These are phyloP conservation scores for Rhizopus delemar DNA, from an alignment of 371 early-diverging fungal species.

Conservation along the genomic window DNA sequence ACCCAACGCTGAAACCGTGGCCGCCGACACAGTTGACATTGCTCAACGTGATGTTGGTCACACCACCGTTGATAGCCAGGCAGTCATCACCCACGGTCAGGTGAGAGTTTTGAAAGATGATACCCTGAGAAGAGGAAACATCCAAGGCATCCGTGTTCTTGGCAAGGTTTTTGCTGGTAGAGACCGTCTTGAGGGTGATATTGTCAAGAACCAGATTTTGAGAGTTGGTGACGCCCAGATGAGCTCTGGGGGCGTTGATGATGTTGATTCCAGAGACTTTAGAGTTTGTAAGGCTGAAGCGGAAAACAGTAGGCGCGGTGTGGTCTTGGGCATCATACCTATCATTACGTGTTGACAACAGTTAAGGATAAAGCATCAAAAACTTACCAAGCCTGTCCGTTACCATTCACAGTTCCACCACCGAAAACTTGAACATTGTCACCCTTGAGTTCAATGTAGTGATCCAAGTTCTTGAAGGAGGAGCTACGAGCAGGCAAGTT, in stretches of 20 bases:
- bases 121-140: slow-evolving; percentile 28
- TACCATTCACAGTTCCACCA: slow-evolving; percentile 22
- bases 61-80: slow-evolving; percentile 33
- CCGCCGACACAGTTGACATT: slow-evolving; percentile 29
- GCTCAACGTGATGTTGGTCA: slow-evolving; percentile 26
- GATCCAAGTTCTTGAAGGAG: slow-evolving; percentile 23
- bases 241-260: slow-evolving; percentile 32
- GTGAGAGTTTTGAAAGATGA: slow-evolving; percentile 23
- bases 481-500: slow-evolving; percentile 29
- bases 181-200: slow-evolving; percentile 29
- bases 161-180: slow-evolving; percentile 19
- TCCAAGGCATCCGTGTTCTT: slow-evolving; percentile 44
- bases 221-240: slow-evolving; percentile 31
- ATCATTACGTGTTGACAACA: too few relatives aligned
- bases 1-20: slow-evolving; percentile 43
- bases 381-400: slow-evolving; percentile 35
- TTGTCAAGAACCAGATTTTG: slow-evolving; percentile 26
- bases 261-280: slow-evolving; percentile 31
- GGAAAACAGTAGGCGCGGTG: slow-evolving; percentile 34
- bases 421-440: slow-evolving; percentile 29
- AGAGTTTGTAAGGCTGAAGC: slow-evolving; percentile 31
- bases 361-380: not conserved
- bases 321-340: slow-evolving; percentile 24
- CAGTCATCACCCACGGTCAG: slow-evolving; percentile 38
- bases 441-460: slow-evolving; percentile 31